Percentiles rank a stretch among this genome's conserved stretches.
These are phyloP conservation scores for Aspergillus ellipticus DNA, from an alignment of 495 filamentous ascomycete species.

Conservation along the genomic window DNA sequence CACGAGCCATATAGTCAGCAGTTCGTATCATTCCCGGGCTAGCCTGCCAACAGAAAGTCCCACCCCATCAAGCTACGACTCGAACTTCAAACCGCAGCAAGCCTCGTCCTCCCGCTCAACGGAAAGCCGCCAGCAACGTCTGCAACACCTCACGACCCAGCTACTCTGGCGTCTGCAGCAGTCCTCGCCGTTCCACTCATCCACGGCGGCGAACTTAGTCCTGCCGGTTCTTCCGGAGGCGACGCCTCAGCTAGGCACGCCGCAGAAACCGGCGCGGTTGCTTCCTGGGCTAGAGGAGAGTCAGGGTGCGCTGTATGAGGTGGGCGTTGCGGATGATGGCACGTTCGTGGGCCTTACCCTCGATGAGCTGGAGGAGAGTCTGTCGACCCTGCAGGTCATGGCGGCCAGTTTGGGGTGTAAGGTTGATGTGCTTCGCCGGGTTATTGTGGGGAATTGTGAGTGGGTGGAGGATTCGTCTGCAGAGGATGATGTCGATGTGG, in stretches of 20 bases:
- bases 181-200: constrained; percentile 83
- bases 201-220: constrained; percentile 65
- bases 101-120: constrained; percentile 31
- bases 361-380: constrained; percentile 88
- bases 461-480: constrained; percentile 53
- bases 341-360: constrained; percentile 83
- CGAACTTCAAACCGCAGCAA: constrained; percentile 22
- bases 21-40: constrained; percentile 55
- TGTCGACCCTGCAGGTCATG: constrained; percentile 81
- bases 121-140: constrained; percentile 68
- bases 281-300: constrained; percentile 87
- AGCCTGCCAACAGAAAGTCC: constrained; percentile 20
- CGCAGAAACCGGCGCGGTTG: constrained; percentile 58
- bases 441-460: constrained; percentile 83
- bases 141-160: constrained; percentile 91
- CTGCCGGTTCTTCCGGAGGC: constrained; percentile 69
- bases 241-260: constrained; percentile 46
- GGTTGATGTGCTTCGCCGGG: constrained; percentile 77
- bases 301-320: constrained; percentile 90
- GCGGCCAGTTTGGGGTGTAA: constrained; percentile 85
- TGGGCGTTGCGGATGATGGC: constrained; percentile 93
- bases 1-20: constrained; percentile 56
- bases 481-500: constrained; percentile 19
- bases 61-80: constrained; percentile 24
- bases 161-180: constrained; percentile 93